A percentile compares a stretch with the other conserved stretches of the same genome.
Evolutionary conservation across 73 alveolate genomes (phyloP).

Genomic region (Paramecium tetraurelia): DNA sequence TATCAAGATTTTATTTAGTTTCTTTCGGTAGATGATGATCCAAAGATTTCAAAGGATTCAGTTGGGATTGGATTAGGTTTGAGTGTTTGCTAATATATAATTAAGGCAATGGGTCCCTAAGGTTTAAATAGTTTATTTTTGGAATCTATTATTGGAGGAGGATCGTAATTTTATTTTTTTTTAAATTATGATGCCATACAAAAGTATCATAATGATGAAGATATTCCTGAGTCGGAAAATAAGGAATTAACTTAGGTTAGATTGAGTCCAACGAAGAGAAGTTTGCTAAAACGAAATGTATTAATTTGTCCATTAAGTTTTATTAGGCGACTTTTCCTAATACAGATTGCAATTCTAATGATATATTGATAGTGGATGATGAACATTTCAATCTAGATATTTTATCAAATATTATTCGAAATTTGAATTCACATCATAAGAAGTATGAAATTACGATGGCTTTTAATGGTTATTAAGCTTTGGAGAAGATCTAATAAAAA

Average conservation of each 20-base stretch:
- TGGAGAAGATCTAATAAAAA: background rate
- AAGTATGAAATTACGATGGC: background rate
- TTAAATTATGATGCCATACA: background rate
- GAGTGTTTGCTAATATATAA: background rate
- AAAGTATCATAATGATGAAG: background rate
- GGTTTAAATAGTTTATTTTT: constrained; percentile 4
- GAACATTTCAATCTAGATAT: background rate
- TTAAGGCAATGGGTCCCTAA: constrained; percentile 24
- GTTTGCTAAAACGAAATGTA: background rate
- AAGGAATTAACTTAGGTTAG: background rate
- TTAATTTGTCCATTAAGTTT: background rate
- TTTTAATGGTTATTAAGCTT: constrained; percentile 3
- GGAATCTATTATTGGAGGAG: background rate
- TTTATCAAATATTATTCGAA: background rate
- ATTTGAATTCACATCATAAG: background rate
- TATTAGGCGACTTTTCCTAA: background rate
- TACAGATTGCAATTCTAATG: background rate
- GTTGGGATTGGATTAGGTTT: constrained; percentile 47
- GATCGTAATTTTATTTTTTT: constrained; percentile 8
- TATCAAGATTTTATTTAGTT: background rate
- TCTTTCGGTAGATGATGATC: constrained; percentile 18
- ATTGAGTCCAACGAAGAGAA: constrained; percentile 16
- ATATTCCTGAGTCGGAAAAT: constrained; percentile 24
- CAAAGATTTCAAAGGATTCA: background rate
- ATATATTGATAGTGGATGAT: background rate